Base-by-base conservation (phyloP, 1,284 basidiomycete species). In the Cryptococcus sp. region DNA sequence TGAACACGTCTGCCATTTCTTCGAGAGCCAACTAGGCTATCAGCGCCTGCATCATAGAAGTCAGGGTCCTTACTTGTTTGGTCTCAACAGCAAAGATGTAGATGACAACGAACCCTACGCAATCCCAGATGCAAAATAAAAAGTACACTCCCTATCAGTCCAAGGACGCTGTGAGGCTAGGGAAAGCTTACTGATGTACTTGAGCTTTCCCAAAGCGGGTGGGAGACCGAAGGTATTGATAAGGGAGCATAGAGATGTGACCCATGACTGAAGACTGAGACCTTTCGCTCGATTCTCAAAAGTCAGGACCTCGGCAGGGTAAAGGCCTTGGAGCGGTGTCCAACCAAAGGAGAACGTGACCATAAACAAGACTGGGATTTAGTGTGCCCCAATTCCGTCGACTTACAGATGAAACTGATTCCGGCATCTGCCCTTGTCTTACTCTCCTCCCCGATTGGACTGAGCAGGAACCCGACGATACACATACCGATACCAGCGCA, bases 31-130 rank as follows among this genome's bases (percentile, higher is more conserved):
- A 69, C 23, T 77, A n/a, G n/a, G n/a, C n/a, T n/a, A n/a, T n/a
- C n/a, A n/a, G n/a, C n/a, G n/a, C n/a, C n/a, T n/a, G n/a, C n/a
- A n/a, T n/a, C n/a, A n/a, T n/a, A n/a, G n/a, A n/a, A n/a, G n/a
- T n/a, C n/a, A n/a, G n/a, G n/a, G n/a, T n/a, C n/a, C n/a, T n/a
- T n/a, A n/a, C n/a, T n/a, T n/a, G 75, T 62, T 78, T 66, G 28
- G 63, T 80, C 63, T 81, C 79, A 11, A 80, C 73, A 23, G 77
- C 65, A 60, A 79, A 80, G 49, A 80, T 70, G 63, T 79, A 84
- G 54, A 84, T 79, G 54, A 83, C 76, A n/a, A 78, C 57, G 34
- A 80, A 70, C 58, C 83, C 82, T 57, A 84, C 80, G 0, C 78
- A 82, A n/a, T 72, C n/a, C n/a, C n/a, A 34, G 32, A n/a, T n/a